Evolutionary conservation across 345 rosid genomes (phyloP).

Genomic region (Erucastrum elatum): DNA sequence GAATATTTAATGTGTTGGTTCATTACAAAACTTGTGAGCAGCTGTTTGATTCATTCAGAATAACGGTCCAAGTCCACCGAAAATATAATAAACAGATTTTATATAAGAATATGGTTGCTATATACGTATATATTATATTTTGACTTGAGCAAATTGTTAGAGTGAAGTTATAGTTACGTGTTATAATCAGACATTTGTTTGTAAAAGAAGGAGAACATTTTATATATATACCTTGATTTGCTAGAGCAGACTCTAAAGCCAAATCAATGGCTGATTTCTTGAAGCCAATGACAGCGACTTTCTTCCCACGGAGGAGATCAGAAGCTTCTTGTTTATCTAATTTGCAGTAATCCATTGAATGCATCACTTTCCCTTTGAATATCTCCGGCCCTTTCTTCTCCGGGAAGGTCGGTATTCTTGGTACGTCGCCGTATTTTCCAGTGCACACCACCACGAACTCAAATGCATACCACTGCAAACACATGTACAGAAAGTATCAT

Average conservation of each 20-base stretch:
- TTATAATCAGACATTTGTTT: not conserved
- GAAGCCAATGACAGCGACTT: conserved; percentile 72
- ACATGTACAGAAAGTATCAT: not conserved
- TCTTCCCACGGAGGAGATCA: conserved; percentile 58
- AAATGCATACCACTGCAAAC: conserved; percentile 68
- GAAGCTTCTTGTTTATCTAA: conserved; percentile 64
- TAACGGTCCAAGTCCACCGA: conserved; percentile 25
- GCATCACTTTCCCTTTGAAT: conserved; percentile 72
- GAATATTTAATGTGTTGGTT: not conserved
- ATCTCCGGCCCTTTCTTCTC: conserved; percentile 59
- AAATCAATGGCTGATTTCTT: conserved; percentile 93
- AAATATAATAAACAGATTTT: not conserved
- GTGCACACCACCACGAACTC: conserved; percentile 72
- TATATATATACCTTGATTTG: conserved; percentile 67
- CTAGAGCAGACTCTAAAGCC: conserved; percentile 81
- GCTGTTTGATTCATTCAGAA: conserved; percentile 1
- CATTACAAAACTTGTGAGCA: conserved; percentile 2
- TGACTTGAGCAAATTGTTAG: conserved; percentile 16
- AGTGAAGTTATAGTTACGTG: conserved; percentile 6
- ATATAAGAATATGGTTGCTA: not conserved
- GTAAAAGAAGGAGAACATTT: not conserved
- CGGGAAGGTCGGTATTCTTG: conserved; percentile 58
- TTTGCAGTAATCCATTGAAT: conserved; percentile 79
- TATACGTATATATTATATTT: not conserved
- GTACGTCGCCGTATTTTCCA: conserved; percentile 83